Percentiles rank a stretch among this genome's conserved stretches.
These are phyloP conservation scores for Lophiotrema nucula DNA, from an alignment of 495 filamentous ascomycete genomes.

Conservation along the genomic window DNA sequence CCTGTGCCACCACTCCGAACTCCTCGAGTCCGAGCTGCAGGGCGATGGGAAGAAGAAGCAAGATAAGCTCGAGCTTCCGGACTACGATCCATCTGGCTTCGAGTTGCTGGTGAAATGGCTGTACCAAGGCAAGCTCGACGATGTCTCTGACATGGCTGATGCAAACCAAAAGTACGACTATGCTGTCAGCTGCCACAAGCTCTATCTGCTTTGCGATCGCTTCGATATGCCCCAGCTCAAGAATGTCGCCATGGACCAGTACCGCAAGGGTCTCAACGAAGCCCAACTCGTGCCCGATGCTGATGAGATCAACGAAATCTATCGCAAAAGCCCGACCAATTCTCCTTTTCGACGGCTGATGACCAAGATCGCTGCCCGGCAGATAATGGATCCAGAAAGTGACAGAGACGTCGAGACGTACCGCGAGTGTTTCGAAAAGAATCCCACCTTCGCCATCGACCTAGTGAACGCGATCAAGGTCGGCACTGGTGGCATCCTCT, in stretches of 20 bases:
- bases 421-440: constrained; percentile 46
- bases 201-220: constrained; percentile 50
- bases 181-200: constrained; percentile 50
- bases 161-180: constrained; percentile 49
- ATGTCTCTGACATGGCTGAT: constrained; percentile 43
- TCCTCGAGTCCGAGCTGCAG: constrained; percentile 44
- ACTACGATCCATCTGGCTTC: constrained; percentile 48
- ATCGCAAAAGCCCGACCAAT: constrained; percentile 41
- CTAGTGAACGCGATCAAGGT: constrained; percentile 50
- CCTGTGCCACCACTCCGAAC: constrained; percentile 47
- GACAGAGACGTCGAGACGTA: constrained; percentile 46
- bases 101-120: constrained; percentile 54
- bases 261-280: constrained; percentile 45
- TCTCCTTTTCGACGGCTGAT: constrained; percentile 49
- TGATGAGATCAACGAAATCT: constrained; percentile 51
- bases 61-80: constrained; percentile 42
- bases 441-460: constrained; percentile 49
- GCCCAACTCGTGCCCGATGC: constrained; percentile 49
- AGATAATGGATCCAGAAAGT: constrained; percentile 53
- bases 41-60: constrained; percentile 35
- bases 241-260: constrained; percentile 52
- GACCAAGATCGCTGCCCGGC: constrained; percentile 49
- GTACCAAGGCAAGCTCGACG: constrained; percentile 51
- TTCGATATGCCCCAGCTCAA: constrained; percentile 48
- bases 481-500: constrained; percentile 46